These are phyloP conservation scores for Neurospora sp. DNA, from an alignment of 495 filamentous ascomycete species.

Conservation along the genomic window DNA sequence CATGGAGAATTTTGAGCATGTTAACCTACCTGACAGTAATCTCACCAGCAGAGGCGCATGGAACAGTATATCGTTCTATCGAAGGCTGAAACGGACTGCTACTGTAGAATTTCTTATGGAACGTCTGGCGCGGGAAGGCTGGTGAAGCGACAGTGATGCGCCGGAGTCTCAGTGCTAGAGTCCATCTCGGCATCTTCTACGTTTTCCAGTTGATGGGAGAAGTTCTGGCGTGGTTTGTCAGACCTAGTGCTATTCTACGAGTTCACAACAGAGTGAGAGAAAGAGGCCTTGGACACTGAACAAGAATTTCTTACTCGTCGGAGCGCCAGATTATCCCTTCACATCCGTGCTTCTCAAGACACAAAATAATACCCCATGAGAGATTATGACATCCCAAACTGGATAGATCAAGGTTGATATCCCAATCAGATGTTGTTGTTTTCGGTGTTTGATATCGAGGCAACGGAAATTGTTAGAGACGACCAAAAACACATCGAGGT, in stretches of 20 bases:
- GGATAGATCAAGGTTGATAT: neutral
- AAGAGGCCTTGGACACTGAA: neutral
- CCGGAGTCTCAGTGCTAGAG: neutral
- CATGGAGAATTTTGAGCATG: neutral
- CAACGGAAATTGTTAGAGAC: neutral
- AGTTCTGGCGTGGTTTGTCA: neutral
- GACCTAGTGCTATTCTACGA: neutral
- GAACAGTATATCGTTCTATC: slow-evolving; percentile 8
- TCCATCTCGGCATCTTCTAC: slow-evolving; percentile 10
- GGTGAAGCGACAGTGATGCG: neutral
- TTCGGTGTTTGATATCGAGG: neutral
- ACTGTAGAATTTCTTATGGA: neutral
- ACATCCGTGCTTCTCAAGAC: neutral
- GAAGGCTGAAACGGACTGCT: neutral
- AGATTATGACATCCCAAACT: neutral
- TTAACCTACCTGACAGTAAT: slow-evolving; percentile 16
- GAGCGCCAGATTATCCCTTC: neutral
- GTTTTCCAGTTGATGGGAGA: neutral
- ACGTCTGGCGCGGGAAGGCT: neutral
- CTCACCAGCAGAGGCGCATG: slow-evolving; percentile 14
- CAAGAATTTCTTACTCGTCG: neutral
- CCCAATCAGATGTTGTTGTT: neutral
- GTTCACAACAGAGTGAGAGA: neutral
- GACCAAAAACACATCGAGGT: neutral
- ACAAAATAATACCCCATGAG: neutral